Percentiles rank a stretch among this genome's conserved stretches.
phyloP scores from a whole-genome alignment of 2,329 filamentous ascomycete genomes.

The Trichophaea hybrida region DNA sequence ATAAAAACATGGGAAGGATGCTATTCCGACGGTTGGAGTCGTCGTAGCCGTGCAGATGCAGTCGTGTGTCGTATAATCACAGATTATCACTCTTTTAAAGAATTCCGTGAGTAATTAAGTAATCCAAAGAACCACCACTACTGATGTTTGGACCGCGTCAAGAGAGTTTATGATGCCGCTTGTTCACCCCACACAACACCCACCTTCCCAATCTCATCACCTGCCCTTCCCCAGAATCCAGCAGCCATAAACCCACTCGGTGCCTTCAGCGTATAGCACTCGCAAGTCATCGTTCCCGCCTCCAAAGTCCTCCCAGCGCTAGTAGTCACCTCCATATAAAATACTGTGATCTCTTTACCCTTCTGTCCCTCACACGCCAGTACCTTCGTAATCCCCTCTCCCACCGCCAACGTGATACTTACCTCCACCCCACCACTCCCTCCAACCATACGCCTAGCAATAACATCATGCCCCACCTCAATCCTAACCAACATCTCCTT shows the following conservation, averaged over 20 bases:
- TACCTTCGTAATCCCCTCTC: constrained; percentile 3
- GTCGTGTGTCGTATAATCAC: too few relatives aligned
- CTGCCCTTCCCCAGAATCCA: constrained; percentile 6
- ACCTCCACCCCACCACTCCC: constrained; percentile 1
- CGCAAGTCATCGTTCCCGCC: constrained; percentile 2
- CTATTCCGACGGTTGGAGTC: too few relatives aligned
- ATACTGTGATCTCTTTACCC: constrained; percentile 6
- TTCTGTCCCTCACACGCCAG: constrained; percentile 5
- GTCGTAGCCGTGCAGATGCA: too few relatives aligned
- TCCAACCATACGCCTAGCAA: background rate
- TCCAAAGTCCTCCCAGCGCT: constrained; percentile 8
- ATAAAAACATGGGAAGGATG: too few relatives aligned
- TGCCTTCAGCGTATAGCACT: constrained; percentile 3
- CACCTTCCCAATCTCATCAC: constrained; percentile 3
- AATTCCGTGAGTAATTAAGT: too few relatives aligned
- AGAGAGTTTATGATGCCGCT: background rate
- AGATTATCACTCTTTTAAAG: too few relatives aligned
- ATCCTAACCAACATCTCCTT: background rate
- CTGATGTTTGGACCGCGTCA: background rate
- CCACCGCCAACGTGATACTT: background rate
- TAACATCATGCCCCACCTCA: background rate
- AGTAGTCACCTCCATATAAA: constrained; percentile 7
- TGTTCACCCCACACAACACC: constrained; percentile 8
- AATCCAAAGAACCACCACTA: too few relatives aligned
- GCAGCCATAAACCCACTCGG: constrained; percentile 4